Base-by-base conservation (phyloP, 495 filamentous ascomycete genomes). In the Ascobolus immersus region DNA sequence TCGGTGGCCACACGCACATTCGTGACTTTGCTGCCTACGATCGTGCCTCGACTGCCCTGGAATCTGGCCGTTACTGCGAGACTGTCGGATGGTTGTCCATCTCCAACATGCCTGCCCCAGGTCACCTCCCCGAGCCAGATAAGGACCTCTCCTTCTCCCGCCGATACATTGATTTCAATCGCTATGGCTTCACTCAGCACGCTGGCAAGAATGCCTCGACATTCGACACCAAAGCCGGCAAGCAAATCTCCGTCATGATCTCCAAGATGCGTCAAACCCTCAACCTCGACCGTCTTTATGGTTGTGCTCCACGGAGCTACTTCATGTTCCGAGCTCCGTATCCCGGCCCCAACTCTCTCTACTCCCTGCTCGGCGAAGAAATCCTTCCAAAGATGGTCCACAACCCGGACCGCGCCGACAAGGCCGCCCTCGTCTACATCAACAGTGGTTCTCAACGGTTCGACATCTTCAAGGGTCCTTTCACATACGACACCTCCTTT, bases 31-130 rank as follows among this genome's bases (percentile, higher is more conserved):
- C 60, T 12, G 64, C 65, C 31, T 94, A 76, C 45, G 86, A 94
- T 48, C 56, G 60, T 28, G 75, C 73, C 40, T 73, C 82, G 1
- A 73, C 71, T 38, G 86, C 69, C 1, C 54, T 96, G 10, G 80
- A 81, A 21, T 81, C 75, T 45, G 86, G 86, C n/a, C 64, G 84
- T 2, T 96, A 92, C 52, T 80, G 92, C 64, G 86, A 96, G 55
- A 94, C 89, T n/a, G 70, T 93, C 32, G 86, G 86, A 4, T 96
- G 81, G 58, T 65, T 89, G 67, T 89, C 81, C 7, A 73, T 94
- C 33, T 13, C n/a, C 9, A n/a, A 31, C 18, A 31, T 31, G 4
- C 28, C 28, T 9, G 10, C 28, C 9, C 12, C 28, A 4, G 60
- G 69, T 26, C 81, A 77, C 5, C 55, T 82, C 18, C 49, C 55